Evolutionary conservation across 208 protist species (phyloP).

Genomic region (Trypanosomatidae sp.): DNA sequence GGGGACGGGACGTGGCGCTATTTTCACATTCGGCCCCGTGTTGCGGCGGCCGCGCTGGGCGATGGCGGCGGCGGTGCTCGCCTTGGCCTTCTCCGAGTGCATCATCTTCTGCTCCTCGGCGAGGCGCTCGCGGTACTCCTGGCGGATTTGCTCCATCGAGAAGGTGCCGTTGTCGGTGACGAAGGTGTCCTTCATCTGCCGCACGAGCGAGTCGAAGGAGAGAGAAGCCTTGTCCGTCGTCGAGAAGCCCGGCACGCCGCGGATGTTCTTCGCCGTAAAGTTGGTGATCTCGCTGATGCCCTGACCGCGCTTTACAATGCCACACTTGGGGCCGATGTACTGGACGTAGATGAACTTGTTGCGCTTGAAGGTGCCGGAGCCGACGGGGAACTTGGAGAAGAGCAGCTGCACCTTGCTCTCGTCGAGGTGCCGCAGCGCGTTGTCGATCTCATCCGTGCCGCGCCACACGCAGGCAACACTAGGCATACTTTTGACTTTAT

Average conservation of each 20-base stretch:
- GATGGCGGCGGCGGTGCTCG: constrained; percentile 12
- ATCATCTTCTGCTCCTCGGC: constrained; percentile 65
- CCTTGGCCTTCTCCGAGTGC: too few relatives aligned
- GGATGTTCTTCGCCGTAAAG: constrained; percentile 50
- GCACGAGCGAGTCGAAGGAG: constrained; percentile 60
- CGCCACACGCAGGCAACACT: constrained; percentile 56
- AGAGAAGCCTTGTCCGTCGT: constrained; percentile 63
- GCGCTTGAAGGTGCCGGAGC: constrained; percentile 83
- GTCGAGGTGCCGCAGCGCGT: constrained; percentile 73
- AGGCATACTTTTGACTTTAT: constrained; percentile 35
- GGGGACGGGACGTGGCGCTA: constrained; percentile 1
- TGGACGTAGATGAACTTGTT: constrained; percentile 87
- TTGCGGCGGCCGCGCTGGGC: constrained; percentile 15
- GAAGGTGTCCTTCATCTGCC: constrained; percentile 72
- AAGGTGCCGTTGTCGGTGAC: constrained; percentile 74
- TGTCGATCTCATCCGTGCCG: constrained; percentile 68
- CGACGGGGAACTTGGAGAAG: constrained; percentile 81
- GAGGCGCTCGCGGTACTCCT: constrained; percentile 68
- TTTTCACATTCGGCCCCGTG: constrained; percentile 14
- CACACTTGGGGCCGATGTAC: constrained; percentile 68
- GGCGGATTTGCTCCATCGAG: constrained; percentile 71
- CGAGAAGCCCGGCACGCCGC: constrained; percentile 63
- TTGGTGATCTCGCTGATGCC: constrained; percentile 61
- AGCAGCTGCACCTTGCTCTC: constrained; percentile 77
- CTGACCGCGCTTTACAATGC: constrained; percentile 77